Base-by-base conservation (phyloP, 129 eudicot species). In the Ambrosia artemisiifolia region DNA sequence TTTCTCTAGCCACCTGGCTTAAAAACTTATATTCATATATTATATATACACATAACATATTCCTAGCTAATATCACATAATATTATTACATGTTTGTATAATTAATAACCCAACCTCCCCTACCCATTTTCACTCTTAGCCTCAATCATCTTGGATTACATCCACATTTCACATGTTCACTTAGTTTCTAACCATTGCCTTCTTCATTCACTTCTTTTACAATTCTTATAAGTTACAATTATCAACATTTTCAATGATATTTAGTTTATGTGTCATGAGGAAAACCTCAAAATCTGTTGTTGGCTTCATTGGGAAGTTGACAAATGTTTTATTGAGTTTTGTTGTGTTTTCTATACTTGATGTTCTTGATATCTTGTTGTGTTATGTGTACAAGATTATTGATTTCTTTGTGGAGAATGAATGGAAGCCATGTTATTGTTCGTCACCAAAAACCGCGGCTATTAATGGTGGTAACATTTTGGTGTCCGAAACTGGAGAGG, bases 391-490 rank as follows among this genome's bases (percentile, higher is more conserved):
- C 82, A 90, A 77, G 47, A 57, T 81, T 0, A 57, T 72, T 0
- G 98, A 94, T 81, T 94, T 82, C 73, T 17, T 94, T 7, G 28
- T 90, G 12, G 98, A 94, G 53, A 88, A 94, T 0, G 96, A 94
- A 66, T 87, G 96, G 92, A 90, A 86, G 76, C 91, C 98, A 0
- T 94, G 98, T 66, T 94, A 94, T 28, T 94, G 98, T 72, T 82
- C 88, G 1, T 83, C 96, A 0, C 81, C 90, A 1, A 81, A 81
- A 44, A 81, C 81, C 12, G 82, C 86, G 1, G 81, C 88, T 28
- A 65, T 91, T 3, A 67, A 80, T 50, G 67, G 85, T 36, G 92
- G 87, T 17, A 84, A 81, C 63, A 94, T 94, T 78, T 54, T 90
- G 43, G 91, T 94, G 4, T 79, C 98, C 32, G 96, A 90, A 59